Conservation (phyloP, 495 filamentous ascomycete species). For the Bacidia rubella region DNA sequence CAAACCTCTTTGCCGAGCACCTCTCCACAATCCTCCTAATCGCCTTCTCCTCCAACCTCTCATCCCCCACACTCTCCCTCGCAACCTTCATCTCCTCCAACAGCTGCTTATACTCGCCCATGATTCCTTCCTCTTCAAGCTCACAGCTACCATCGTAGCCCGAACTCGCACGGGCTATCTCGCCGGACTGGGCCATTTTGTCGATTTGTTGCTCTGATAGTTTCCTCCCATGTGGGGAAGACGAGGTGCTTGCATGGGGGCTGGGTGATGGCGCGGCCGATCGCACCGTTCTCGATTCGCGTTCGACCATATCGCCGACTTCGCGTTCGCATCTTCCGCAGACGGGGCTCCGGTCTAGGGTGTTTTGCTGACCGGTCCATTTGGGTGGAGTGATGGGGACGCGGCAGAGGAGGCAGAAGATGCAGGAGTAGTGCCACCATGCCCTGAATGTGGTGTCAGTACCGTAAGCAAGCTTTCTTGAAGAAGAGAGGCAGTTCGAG, state of each 20-base stretch:
- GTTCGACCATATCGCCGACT: not conserved
- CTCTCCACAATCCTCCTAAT: not conserved
- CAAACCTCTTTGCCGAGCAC: not conserved
- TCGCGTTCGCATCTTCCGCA: not conserved
- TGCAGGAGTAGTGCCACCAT: constrained; percentile 9
- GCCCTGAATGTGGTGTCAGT: not conserved
- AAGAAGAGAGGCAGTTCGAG: too few relatives aligned
- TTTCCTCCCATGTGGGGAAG: too few relatives aligned
- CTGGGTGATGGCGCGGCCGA: not conserved
- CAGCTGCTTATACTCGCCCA: not conserved
- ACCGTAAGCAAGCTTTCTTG: too few relatives aligned
- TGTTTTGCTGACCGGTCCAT: not conserved
- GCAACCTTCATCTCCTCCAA: not conserved
- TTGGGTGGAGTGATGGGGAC: not conserved
- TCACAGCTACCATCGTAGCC: not conserved
- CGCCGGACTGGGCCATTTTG: not conserved
- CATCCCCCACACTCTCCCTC: not conserved
- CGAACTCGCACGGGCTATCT: not conserved
- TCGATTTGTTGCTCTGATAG: not conserved
- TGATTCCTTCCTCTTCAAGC: not conserved
- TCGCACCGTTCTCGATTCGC: not conserved
- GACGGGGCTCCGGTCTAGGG: not conserved
- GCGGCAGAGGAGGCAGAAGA: constrained; percentile 5
- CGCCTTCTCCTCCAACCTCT: not conserved
- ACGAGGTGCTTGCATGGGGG: too few relatives aligned